Base-by-base conservation (phyloP, 495 filamentous ascomycete genomes). In the Aspergillus panamensis region DNA sequence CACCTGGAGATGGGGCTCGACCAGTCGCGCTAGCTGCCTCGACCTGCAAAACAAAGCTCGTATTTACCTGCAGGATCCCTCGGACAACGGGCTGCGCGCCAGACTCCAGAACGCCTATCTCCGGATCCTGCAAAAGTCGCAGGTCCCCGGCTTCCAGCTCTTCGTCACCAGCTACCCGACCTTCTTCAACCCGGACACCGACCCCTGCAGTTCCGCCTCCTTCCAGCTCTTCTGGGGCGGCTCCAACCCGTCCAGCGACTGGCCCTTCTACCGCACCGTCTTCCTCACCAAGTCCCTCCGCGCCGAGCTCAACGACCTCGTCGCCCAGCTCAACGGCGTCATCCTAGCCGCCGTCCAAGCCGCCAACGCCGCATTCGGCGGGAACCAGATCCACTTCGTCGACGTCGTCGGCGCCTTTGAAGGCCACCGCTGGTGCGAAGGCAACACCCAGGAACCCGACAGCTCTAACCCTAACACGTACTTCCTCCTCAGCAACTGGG, bases 161-260 rank as follows among this genome's bases (percentile, higher is more conserved):
- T 25, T 40, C 17, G 50, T 52, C 14, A 52, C 50, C 14, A 32
- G 50, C 16, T 52, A 52, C n/a, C 31, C 50, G 8, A 35, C 33
- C 3, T 52, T 52, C 17, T 52, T 52, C 21, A 52, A 52, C 17
- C 14, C 32, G n/a, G 50, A 40, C 0, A 52, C 50, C 2, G n/a
- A 19, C n/a, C 5, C 8, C 2, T 52, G 50, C 20, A n/a, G 40
- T 45, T 19, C 0, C 7, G 6, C 42, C n/a, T 45, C 42, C 3
- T 45, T 45, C 9, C 42, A 45, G 16, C 19, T 19, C 3, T 45
- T 6, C 6, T 45, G 42, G 42, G 42, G 42, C 10, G 42, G 42
- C 4, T 45, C 20, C 17, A 19, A 19, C n/a, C 16, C 42, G 6
- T 21, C 42, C 0, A 45, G 16, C 17, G 42, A 45, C 19, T 45